phyloP scores from a whole-genome alignment of 345 rosid genomes.

The Noccaea bulbosa region DNA sequence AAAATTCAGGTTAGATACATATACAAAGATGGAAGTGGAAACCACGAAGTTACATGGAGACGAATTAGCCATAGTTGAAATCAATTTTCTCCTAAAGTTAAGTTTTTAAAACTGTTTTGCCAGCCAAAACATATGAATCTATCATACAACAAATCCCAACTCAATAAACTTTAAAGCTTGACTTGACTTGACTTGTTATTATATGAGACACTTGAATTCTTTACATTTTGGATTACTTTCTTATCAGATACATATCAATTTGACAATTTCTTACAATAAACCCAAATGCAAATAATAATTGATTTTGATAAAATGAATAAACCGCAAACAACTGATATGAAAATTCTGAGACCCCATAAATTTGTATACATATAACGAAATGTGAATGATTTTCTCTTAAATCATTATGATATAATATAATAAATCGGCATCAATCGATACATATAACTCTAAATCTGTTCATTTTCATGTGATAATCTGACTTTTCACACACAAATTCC shows the following conservation, averaged over 20 bases:
- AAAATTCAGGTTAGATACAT: too few relatives aligned
- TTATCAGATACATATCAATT: too few relatives aligned
- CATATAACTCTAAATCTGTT: background rate
- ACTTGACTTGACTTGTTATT: slow-evolving; percentile 21
- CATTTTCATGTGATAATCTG: slow-evolving; percentile 21
- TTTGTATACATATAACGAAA: background rate
- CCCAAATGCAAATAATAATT: background rate
- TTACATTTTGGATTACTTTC: background rate
- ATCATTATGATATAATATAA: too few relatives aligned
- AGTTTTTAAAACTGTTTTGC: slow-evolving; percentile 2
- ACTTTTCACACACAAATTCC: slow-evolving; percentile 26
- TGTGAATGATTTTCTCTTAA: background rate
- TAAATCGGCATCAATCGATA: background rate
- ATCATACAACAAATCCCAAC: slow-evolving; percentile 4
- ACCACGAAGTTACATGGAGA: slow-evolving; percentile 24
- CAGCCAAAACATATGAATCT: slow-evolving; percentile 21
- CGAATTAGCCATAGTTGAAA: slow-evolving; percentile 24
- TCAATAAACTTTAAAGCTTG: slow-evolving; percentile 1
- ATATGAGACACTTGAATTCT: background rate
- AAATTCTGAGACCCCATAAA: background rate
- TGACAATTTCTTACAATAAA: background rate
- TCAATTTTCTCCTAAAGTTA: background rate
- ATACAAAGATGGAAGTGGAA: slow-evolving; percentile 16
- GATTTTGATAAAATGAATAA: too few relatives aligned
- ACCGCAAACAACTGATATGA: too few relatives aligned